Percentiles rank a stretch among this genome's conserved stretches.
Evolutionary conservation across 2,329 filamentous ascomycete species (phyloP).

Genomic region (Colletotrichum chrysophilum): DNA sequence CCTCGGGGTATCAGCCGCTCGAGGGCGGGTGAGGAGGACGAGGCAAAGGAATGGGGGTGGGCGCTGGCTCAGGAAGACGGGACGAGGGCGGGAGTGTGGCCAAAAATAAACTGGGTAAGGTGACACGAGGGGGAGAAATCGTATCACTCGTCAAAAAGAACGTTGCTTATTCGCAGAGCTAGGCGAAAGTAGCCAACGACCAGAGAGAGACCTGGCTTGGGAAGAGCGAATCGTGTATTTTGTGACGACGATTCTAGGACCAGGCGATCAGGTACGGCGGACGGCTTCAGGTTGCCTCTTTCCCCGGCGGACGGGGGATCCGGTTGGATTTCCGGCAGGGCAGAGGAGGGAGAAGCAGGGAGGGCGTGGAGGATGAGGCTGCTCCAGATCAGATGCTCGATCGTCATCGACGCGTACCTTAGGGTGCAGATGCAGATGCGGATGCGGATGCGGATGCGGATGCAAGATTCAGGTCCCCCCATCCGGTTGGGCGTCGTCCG

Average conservation of each 20-base stretch:
- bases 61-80: not conserved
- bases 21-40: not conserved
- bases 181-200: not conserved
- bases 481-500: not conserved
- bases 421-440: not conserved
- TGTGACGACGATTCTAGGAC: not conserved
- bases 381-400: not conserved
- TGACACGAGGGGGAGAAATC: not conserved
- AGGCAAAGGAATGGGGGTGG: not conserved
- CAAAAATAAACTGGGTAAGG: conserved; percentile 7
- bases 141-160: not conserved
- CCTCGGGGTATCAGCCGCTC: not conserved
- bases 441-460: not conserved
- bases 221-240: not conserved
- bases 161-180: conserved; percentile 1
- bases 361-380: not conserved
- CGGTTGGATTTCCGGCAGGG: conserved; percentile 8
- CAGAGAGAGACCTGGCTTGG: not conserved
- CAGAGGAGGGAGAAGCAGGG: not conserved
- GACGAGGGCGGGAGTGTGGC: not conserved
- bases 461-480: not conserved
- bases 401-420: not conserved
- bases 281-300: not conserved
- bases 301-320: conserved; percentile 7
- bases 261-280: not conserved